Percentiles rank a stretch among this genome's conserved stretches.
These are phyloP conservation scores for Leishmania arabica DNA, from an alignment of 208 protist genomes.

Conservation along the genomic window DNA sequence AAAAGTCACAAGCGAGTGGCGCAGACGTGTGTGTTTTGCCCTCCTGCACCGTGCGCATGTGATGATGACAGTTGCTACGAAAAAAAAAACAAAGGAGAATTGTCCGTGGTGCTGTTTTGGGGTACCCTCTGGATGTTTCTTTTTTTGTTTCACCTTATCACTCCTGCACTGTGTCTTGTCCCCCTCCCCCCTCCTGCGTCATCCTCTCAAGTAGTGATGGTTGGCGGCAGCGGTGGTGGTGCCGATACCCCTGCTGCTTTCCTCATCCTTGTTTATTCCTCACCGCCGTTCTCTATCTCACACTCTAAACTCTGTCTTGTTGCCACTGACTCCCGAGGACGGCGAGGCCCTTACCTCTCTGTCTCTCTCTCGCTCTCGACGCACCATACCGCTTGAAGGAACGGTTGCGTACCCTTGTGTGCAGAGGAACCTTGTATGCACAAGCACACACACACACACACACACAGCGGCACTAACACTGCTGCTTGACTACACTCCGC, in stretches of 20 bases:
- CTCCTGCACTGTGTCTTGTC: background rate
- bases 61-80: background rate
- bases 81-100: background rate
- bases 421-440: background rate
- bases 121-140: background rate
- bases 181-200: background rate
- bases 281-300: background rate
- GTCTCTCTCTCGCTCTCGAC: background rate
- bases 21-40: conserved; percentile 1
- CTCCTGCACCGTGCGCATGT: background rate
- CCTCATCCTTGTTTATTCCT: conserved; percentile 4
- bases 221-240: background rate
- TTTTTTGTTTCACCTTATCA: background rate
- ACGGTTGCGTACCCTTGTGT: background rate
- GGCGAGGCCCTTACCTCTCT: background rate
- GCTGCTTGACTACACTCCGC: background rate
- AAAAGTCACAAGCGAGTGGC: background rate
- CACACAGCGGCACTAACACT: background rate
- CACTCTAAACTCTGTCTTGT: background rate
- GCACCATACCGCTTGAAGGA: background rate
- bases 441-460: background rate
- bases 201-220: conserved; percentile 5
- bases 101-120: background rate
- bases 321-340: background rate
- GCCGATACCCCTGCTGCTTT: conserved; percentile 1